These are phyloP conservation scores for Solanum chiquidenum DNA, from an alignment of 257 asterid genomes.

Conservation along the genomic window DNA sequence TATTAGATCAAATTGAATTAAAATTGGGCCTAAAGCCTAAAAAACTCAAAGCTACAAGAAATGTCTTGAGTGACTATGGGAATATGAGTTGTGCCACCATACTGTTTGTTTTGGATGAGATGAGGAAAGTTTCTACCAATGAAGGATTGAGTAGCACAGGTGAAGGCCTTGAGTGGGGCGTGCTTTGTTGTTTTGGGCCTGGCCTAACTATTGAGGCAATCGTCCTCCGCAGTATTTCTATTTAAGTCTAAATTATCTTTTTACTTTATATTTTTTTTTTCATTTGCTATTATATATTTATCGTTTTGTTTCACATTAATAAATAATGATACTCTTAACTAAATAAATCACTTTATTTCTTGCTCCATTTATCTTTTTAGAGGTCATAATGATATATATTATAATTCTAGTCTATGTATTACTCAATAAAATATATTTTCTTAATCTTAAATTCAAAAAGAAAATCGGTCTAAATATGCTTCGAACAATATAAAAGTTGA, in stretches of 20 bases:
- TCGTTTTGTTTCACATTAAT: too few relatives aligned
- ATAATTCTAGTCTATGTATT: neutral
- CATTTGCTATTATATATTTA: too few relatives aligned
- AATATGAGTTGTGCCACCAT: neutral
- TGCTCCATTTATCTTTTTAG: neutral
- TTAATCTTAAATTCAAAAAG: neutral
- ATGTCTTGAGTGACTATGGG: neutral
- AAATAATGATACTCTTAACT: too few relatives aligned
- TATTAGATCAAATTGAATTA: neutral
- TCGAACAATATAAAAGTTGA: neutral
- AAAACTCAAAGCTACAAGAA: neutral
- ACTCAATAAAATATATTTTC: neutral
- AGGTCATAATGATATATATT: neutral
- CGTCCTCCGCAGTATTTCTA: neutral
- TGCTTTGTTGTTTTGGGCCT: neutral
- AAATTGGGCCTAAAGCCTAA: neutral
- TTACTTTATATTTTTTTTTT: too few relatives aligned
- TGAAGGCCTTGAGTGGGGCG: slow-evolving; percentile 10
- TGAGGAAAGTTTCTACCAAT: neutral
- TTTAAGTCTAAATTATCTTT: too few relatives aligned
- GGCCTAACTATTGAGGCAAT: neutral
- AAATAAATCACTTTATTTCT: neutral
- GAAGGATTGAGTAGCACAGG: neutral
- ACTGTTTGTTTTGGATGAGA: slow-evolving; percentile 5
- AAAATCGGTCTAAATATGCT: neutral